Percentiles rank a stretch among this genome's conserved stretches.
These are phyloP conservation scores for Paratinospora sagittata DNA, from an alignment of 164 flowering plant species.

Conservation along the genomic window DNA sequence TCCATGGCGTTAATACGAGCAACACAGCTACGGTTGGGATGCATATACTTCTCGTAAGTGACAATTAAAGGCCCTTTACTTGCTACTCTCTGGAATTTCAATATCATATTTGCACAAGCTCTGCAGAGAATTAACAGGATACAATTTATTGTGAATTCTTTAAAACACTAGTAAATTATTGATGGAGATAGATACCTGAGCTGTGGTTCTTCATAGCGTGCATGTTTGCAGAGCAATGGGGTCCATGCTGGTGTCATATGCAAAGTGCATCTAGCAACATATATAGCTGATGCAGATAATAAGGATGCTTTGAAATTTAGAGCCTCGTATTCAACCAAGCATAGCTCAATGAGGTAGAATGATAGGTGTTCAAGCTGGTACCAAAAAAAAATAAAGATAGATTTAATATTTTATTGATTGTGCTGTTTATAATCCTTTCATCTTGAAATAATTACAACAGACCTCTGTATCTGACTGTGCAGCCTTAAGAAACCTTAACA, in stretches of 20 bases:
- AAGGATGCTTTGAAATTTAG: slow-evolving; percentile 68
- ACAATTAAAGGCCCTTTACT: slow-evolving; percentile 44
- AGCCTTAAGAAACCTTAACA: slow-evolving; percentile 87
- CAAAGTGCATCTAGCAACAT: slow-evolving; percentile 66
- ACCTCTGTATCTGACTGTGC: slow-evolving; percentile 72
- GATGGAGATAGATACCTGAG: slow-evolving; percentile 37
- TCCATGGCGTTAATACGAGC: slow-evolving; percentile 56
- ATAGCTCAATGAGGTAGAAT: slow-evolving; percentile 75
- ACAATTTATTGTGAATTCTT: not conserved
- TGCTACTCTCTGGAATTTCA: slow-evolving; percentile 54
- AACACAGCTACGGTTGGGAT: slow-evolving; percentile 34
- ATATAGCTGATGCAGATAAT: slow-evolving; percentile 83
- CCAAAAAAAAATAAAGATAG: not conserved
- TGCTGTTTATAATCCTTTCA: not conserved
- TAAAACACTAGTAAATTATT: not conserved
- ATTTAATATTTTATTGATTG: not conserved
- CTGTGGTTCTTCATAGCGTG: slow-evolving; percentile 55
- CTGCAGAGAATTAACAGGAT: slow-evolving; percentile 23
- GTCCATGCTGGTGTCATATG: slow-evolving; percentile 66
- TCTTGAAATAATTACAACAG: not conserved
- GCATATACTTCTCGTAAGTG: slow-evolving; percentile 56
- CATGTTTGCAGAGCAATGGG: slow-evolving; percentile 52
- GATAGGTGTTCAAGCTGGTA: slow-evolving; percentile 68
- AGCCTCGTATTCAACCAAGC: slow-evolving; percentile 71
- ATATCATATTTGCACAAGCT: slow-evolving; percentile 63